A percentile compares a stretch with the other conserved stretches of the same genome.
These are phyloP conservation scores for Coleophoma cylindrospora DNA, from an alignment of 2,329 filamentous ascomycete genomes.

Conservation along the genomic window DNA sequence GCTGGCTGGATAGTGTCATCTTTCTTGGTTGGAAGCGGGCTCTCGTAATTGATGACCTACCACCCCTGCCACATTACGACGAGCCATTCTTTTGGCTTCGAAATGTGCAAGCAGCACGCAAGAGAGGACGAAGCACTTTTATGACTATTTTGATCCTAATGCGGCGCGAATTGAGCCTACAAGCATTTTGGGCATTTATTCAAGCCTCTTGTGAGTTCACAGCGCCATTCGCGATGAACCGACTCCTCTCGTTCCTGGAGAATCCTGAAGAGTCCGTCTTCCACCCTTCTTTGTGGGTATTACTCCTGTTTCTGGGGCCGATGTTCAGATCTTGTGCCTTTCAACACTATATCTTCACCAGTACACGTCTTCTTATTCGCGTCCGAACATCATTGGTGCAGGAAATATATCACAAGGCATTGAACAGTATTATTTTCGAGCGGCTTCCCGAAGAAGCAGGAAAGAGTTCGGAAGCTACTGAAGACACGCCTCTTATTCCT, in stretches of 20 bases:
- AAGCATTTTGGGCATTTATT: not conserved
- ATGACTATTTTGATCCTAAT: not conserved
- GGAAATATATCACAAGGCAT: constrained; percentile 50
- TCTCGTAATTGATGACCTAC: not conserved
- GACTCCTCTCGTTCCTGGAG: constrained; percentile 45
- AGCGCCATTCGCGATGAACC: constrained; percentile 48
- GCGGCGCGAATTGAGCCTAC: not conserved
- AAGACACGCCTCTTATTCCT: not conserved
- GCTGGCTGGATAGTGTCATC: not conserved
- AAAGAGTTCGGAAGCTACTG: not conserved
- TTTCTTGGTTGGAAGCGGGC: not conserved
- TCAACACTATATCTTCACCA: constrained; percentile 53
- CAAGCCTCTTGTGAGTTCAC: constrained; percentile 37
- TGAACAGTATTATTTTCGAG: not conserved
- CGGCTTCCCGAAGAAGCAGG: not conserved
- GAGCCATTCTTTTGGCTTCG: not conserved
- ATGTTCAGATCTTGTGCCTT: constrained; percentile 42
- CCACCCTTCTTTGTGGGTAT: constrained; percentile 47
- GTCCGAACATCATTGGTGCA: constrained; percentile 52
- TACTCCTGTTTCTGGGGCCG: constrained; percentile 47
- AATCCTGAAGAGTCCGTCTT: constrained; percentile 37
- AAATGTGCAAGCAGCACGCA: not conserved
- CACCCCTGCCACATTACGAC: not conserved
- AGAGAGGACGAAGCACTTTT: not conserved
- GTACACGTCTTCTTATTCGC: constrained; percentile 50